These are phyloP conservation scores for Neurospora hispaniola DNA, from an alignment of 495 filamentous ascomycete genomes.

Conservation along the genomic window DNA sequence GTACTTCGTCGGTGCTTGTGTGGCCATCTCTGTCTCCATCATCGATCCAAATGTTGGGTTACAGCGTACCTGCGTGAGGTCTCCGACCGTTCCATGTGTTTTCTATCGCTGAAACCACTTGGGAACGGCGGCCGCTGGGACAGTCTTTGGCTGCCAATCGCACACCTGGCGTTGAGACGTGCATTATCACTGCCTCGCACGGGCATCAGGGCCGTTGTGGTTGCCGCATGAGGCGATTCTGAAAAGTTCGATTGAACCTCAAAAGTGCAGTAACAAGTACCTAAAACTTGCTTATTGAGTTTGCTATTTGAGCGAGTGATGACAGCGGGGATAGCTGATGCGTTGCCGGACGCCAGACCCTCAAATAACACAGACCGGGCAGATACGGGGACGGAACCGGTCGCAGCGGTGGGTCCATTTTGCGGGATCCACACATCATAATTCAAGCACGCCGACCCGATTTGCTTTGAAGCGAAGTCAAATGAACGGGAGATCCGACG, in stretches of 20 bases:
- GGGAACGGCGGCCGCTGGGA: background rate
- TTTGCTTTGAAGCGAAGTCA: background rate
- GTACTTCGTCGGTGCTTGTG: background rate
- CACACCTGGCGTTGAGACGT: background rate
- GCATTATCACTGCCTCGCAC: no score
- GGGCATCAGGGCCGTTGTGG: no score
- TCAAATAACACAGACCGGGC: background rate
- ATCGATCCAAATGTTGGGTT: background rate
- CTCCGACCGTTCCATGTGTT: background rate
- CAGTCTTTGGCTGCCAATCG: background rate
- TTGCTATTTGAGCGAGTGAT: background rate
- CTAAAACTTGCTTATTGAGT: background rate
- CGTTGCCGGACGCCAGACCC: background rate
- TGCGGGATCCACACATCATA: background rate
- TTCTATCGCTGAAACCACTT: background rate
- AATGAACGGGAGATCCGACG: background rate
- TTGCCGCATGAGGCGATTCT: background rate
- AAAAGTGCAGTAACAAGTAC: background rate
- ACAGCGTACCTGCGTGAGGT: constrained; percentile 1
- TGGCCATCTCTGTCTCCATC: background rate
- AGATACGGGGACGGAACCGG: background rate
- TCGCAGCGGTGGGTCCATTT: background rate
- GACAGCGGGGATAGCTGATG: background rate
- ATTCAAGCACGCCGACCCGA: background rate
- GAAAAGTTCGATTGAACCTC: background rate